Evolutionary conservation across 2,329 filamentous ascomycete genomes (phyloP), one percentile per base, ranked within the genome.

Genomic region (Moelleriella libera): DNA sequence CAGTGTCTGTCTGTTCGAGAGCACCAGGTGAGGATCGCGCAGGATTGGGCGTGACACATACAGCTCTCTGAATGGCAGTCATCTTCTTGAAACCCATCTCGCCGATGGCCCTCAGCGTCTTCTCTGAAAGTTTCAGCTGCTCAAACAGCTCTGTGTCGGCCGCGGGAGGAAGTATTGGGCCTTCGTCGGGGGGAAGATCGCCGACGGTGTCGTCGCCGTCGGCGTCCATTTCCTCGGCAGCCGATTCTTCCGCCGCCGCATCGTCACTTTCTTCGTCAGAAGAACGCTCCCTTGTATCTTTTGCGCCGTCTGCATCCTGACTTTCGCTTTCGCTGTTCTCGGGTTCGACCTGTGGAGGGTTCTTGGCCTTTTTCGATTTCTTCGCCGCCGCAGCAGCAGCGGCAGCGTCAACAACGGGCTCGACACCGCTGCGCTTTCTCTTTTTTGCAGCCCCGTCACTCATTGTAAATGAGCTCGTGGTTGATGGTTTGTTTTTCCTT

Each of bases 71-170:
- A 55, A 97, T 96, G 63, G 92, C 86, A 1, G 92, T 97, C 89
- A 98, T 96, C 44, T 76, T 89, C 59, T 85, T 82, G 62, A 97
- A 96, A 11, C 85, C 85, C 90, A 98, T 97, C 53, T 85, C 86
- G 49, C 82, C 60, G 56, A 96, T 88, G 7, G 88, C 89, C 68
- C 84, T 80, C 75, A 89, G 84, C 0, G 88, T 96, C 66, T 86
- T 88, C 29, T 89, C 84, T 1, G 87, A 92, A 9, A 98, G 75
- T 47, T 85, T 85, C 52, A 98, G 72, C 54, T 97, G 84, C 34
- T 78, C 68, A 60, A 96, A 95, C 46, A 80, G 79, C 58, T 82
- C 71, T 28, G 82, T 80, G 48, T 83, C 76, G 31, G 78, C 72
- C 31, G 71, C 72, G 2, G 81, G 66, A 37, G 70, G 69, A 34